Conservation (phyloP, 495 filamentous ascomycete genomes). For the Neurospora cerealis region DNA sequence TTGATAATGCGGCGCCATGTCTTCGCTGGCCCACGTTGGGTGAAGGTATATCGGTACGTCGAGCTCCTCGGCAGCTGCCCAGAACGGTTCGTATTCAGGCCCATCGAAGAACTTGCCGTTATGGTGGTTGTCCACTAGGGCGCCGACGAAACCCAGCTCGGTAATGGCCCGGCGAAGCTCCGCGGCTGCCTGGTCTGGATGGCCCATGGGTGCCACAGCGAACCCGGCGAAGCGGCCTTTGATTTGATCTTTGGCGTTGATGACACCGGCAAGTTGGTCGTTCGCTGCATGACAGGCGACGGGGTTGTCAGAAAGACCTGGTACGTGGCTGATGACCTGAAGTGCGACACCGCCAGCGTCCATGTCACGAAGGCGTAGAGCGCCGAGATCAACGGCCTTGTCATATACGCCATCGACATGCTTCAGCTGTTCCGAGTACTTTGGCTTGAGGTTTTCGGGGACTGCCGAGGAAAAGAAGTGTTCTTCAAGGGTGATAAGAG, state of each 20-base stretch:
- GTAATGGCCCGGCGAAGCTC: constrained; percentile 40
- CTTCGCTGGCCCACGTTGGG: constrained; percentile 33
- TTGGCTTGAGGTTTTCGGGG: constrained; percentile 6
- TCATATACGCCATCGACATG: constrained; percentile 11
- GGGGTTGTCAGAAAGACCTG: constrained; percentile 24
- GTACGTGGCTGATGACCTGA: constrained; percentile 49
- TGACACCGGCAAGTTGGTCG: constrained; percentile 41
- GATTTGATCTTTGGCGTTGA: constrained; percentile 20
- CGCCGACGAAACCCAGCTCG: constrained; percentile 43
- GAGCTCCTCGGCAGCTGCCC: constrained; percentile 36
- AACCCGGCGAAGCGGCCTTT: constrained; percentile 43
- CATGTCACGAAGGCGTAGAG: constrained; percentile 41
- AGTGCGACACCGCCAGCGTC: constrained; percentile 37
- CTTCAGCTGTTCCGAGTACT: constrained; percentile 23
- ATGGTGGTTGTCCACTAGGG: constrained; percentile 45
- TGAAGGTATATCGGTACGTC: constrained; percentile 52
- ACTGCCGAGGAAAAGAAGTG: constrained; percentile 41
- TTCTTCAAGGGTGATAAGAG: constrained; percentile 51
- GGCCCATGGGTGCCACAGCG: constrained; percentile 40
- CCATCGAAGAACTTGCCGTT: constrained; percentile 41
- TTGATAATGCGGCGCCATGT: constrained; percentile 23
- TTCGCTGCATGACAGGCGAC: constrained; percentile 35
- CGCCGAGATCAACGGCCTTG: constrained; percentile 29
- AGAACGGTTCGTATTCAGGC: constrained; percentile 35
- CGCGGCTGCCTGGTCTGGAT: constrained; percentile 32